Percentiles rank a stretch among this genome's conserved stretches.
Evolutionary conservation across 345 rosid species (phyloP).

Genomic region (Ailanthus altissimus): DNA sequence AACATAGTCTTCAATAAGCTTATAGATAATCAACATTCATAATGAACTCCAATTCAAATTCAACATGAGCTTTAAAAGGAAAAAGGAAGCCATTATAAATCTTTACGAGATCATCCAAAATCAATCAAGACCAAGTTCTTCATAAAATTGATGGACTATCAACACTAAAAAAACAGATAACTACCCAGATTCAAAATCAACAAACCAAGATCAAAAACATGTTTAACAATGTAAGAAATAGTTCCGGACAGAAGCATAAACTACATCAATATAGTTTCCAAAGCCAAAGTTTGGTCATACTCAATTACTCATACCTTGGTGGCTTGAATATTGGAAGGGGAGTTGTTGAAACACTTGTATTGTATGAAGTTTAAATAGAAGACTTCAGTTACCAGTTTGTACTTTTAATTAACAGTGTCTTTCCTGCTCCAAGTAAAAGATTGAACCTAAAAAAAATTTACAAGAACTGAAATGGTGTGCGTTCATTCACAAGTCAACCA

Average conservation of each 20-base stretch:
- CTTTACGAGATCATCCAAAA: background rate
- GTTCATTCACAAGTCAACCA: background rate
- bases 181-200: background rate
- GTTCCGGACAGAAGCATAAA: background rate
- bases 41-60: background rate
- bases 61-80: background rate
- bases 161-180: background rate
- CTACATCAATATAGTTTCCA: background rate
- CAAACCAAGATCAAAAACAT: background rate
- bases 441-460: background rate
- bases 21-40: background rate
- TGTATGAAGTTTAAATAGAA: background rate
- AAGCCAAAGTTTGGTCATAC: conserved; percentile 5
- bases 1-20: background rate
- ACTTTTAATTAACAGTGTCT: background rate
- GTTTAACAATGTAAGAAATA: background rate
- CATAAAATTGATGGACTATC: background rate
- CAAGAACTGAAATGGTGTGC: background rate
- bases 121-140: background rate
- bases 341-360: background rate
- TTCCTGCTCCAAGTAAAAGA: background rate
- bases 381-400: background rate
- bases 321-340: background rate
- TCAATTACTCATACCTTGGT: background rate
- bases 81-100: background rate